Evolutionary conservation across 2,329 filamentous ascomycete genomes (phyloP), one percentile per base, ranked within the genome.

Genomic region (Xylariaceae sp.): DNA sequence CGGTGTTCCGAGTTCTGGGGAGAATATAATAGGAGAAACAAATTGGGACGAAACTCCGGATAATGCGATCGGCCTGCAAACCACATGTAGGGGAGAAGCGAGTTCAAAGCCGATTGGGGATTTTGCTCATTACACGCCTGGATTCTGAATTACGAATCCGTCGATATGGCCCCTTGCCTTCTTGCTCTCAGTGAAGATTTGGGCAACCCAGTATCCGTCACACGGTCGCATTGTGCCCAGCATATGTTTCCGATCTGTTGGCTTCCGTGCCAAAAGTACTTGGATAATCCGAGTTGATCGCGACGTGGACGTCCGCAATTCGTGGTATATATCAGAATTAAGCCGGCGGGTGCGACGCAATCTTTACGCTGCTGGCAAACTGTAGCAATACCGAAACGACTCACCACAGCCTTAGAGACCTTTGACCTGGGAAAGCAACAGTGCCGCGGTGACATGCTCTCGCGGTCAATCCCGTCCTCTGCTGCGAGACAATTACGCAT

Each of bases 401-500:
- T 34, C 21, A 29, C 22, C 10, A 16, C 21, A 16, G 41, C 12
- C n/a, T 16, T 5, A 15, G 3, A 37, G 48, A 22, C 12, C 26
- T 22, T 19, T 47, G 12, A 21, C 48, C 15, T 15, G 32, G 43
- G 37, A 19, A 42, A 40, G 40, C 48, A 45, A 45, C 30, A 39
- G 22, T 43, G 16, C 12, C n/a, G 18, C 21, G 10, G 37, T 32
- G 3, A 42, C 13, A 16, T 15, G 19, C 12, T 12, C 5, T 26
- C n/a, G 26, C 3, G 34, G 13, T 48, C 49, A 58, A 56, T 58
- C 47, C 40, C 12, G 34, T 32, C 16, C 32, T 36, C 22, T 29
- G n/a, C 37, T 16, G 29, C 18, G 46, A 51, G 50, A 53, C 53
- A 58, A 7, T 21, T 29, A 16, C 41, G 18, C 43, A n/a, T 47